These are phyloP conservation scores for Pilasporangium apinafurcum DNA, from an alignment of 352 stramenopile species.

Conservation along the genomic window DNA sequence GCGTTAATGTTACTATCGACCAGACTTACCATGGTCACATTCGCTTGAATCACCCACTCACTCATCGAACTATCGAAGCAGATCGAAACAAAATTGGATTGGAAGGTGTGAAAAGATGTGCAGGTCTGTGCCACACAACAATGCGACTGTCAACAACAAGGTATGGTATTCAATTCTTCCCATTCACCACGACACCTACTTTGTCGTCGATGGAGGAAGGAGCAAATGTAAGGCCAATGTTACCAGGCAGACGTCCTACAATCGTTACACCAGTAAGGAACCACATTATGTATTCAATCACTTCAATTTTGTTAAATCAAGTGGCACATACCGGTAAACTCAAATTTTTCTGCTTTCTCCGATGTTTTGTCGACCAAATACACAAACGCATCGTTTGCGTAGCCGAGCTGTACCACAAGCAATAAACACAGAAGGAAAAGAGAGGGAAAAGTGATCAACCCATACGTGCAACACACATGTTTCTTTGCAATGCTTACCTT, in stretches of 20 bases:
- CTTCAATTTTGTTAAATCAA: no score
- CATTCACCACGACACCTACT: conserved; percentile 4
- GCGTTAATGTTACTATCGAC: no score
- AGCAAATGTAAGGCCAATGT: conserved; percentile 21
- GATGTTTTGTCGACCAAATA: conserved; percentile 39
- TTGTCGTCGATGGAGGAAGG: conserved; percentile 28
- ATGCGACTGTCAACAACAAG: not conserved
- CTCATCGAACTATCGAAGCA: conserved; percentile 13
- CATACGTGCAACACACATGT: no score
- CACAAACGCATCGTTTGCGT: conserved; percentile 30
- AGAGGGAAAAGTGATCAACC: not conserved
- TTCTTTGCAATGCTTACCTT: conserved; percentile 14
- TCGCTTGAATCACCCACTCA: conserved; percentile 17
- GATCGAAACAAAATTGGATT: conserved; percentile 12
- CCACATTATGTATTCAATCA: no score
- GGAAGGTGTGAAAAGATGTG: conserved; percentile 12
- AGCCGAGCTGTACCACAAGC: conserved; percentile 15
- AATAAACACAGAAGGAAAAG: not conserved
- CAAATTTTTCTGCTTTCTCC: conserved; percentile 20
- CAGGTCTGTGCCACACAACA: conserved; percentile 9
- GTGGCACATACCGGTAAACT: conserved; percentile 19
- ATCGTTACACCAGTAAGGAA: not conserved
- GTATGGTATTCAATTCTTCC: no score
- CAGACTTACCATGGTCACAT: conserved; percentile 13
- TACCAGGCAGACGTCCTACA: conserved; percentile 12